A percentile compares a stretch with the other conserved stretches of the same genome.
Evolutionary conservation across 352 stramenopile species (phyloP).

Genomic region (Globisporangium cylindrosporum): DNA sequence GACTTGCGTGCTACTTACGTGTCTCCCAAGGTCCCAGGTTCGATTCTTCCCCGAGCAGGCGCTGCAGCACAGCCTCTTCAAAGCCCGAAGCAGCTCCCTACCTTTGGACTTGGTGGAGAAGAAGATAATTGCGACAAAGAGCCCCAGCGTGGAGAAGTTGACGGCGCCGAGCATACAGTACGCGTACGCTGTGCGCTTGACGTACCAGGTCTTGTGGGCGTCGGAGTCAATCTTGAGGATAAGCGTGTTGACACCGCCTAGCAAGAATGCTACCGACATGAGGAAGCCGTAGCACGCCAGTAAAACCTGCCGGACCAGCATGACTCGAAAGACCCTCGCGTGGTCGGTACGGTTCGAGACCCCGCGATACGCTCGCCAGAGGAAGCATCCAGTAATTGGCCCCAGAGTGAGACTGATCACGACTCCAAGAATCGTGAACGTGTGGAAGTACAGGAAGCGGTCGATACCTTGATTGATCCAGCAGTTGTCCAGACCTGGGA

Average conservation of each 20-base stretch:
- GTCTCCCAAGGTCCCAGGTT: neutral
- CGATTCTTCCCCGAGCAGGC: neutral
- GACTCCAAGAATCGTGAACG: conserved; percentile 28
- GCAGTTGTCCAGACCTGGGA: conserved; percentile 32
- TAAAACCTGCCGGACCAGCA: conserved; percentile 28
- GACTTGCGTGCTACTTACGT: neutral
- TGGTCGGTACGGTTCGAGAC: conserved; percentile 11
- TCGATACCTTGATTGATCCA: conserved; percentile 30
- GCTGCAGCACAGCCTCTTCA: conserved; percentile 7
- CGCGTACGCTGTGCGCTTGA: conserved; percentile 28
- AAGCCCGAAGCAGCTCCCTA: conserved; percentile 4
- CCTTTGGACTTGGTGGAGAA: conserved; percentile 24
- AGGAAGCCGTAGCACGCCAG: conserved; percentile 24
- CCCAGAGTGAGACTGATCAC: conserved; percentile 20
- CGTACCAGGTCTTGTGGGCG: conserved; percentile 23
- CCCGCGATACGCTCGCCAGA: conserved; percentile 25
- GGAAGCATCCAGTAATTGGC: conserved; percentile 15
- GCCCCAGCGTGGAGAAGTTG: conserved; percentile 31
- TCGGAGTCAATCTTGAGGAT: conserved; percentile 22
- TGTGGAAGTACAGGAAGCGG: conserved; percentile 33
- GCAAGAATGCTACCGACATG: conserved; percentile 23
- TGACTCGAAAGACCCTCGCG: conserved; percentile 21
- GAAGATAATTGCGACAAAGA: conserved; percentile 33
- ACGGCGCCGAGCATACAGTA: conserved; percentile 32
- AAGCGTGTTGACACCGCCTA: conserved; percentile 27